A percentile compares a stretch with the other conserved stretches of the same genome.
These are phyloP conservation scores for Aleurites moluccanus DNA, from an alignment of 441 rosid genomes.

Conservation along the genomic window DNA sequence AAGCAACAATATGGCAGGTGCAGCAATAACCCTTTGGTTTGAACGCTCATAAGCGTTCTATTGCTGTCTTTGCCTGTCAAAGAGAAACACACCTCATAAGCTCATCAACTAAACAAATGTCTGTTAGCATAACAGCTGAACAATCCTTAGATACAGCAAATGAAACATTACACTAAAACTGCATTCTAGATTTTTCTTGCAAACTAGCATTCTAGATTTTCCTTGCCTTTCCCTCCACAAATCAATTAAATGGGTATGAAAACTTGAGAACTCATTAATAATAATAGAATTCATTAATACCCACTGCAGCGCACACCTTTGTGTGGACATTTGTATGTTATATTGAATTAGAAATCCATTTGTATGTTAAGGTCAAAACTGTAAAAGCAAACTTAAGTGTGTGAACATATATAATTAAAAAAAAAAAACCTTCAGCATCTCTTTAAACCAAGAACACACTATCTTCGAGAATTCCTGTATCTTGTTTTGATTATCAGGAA, in stretches of 20 bases:
- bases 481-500: background rate
- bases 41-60: background rate
- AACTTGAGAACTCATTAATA: background rate
- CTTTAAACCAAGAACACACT: background rate
- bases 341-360: background rate
- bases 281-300: too few species aligned
- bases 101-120: background rate
- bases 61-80: conserved; percentile 40
- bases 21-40: conserved; percentile 7
- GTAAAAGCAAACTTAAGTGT: background rate
- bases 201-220: background rate
- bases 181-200: background rate
- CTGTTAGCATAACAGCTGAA: background rate
- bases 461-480: background rate
- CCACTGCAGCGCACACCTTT: background rate
- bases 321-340: too few species aligned
- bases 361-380: background rate
- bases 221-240: background rate
- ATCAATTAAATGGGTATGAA: background rate
- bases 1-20: background rate
- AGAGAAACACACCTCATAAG: conserved; percentile 25
- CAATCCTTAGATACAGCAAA: background rate
- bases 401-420: too few species aligned
- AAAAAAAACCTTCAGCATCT: background rate
- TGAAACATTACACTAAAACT: background rate